Conservation (phyloP, 208 protist species). For the Crithidia bombi region DNA sequence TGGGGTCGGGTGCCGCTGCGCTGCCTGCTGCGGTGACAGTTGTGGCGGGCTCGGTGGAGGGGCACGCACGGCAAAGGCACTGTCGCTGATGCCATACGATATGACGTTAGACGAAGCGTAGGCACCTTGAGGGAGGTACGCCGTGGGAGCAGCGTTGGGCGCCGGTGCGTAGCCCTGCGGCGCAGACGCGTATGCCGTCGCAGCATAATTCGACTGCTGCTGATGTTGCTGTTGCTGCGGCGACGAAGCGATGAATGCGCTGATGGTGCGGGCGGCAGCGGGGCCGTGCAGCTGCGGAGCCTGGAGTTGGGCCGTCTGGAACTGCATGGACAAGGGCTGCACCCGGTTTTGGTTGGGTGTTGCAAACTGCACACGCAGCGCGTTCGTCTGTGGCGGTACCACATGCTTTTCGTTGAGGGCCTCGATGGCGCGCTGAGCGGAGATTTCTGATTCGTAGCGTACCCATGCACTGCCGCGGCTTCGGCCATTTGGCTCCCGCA, state of each 20-base stretch:
- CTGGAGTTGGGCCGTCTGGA: slow-evolving; percentile 14
- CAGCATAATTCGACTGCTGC: slow-evolving; percentile 18
- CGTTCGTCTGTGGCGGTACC: slow-evolving; percentile 86
- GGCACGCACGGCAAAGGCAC: slow-evolving; percentile 1
- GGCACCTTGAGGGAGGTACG: slow-evolving; percentile 24
- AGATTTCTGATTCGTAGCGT: slow-evolving; percentile 69
- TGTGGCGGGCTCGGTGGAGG: slow-evolving; percentile 13
- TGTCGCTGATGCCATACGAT: slow-evolving; percentile 17
- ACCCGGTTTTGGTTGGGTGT: slow-evolving; percentile 37
- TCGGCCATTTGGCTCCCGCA: slow-evolving; percentile 77
- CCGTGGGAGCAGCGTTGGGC: neutral
- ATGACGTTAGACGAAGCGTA: slow-evolving; percentile 36
- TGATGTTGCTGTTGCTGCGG: slow-evolving; percentile 16
- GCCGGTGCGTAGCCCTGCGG: slow-evolving; percentile 28
- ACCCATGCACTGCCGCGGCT: slow-evolving; percentile 88
- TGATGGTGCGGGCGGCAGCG: slow-evolving; percentile 13
- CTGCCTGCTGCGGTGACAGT: slow-evolving; percentile 18
- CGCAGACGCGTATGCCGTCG: slow-evolving; percentile 11
- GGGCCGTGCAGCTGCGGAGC: slow-evolving; percentile 18
- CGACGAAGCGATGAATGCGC: slow-evolving; percentile 17
- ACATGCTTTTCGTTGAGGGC: slow-evolving; percentile 80
- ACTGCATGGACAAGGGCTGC: slow-evolving; percentile 20
- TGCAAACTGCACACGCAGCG: slow-evolving; percentile 79
- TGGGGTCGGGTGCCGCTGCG: no score
- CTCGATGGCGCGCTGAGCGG: slow-evolving; percentile 65